These are phyloP conservation scores for Arabidopsis lyrata DNA, from an alignment of 441 rosid genomes.

Conservation along the genomic window DNA sequence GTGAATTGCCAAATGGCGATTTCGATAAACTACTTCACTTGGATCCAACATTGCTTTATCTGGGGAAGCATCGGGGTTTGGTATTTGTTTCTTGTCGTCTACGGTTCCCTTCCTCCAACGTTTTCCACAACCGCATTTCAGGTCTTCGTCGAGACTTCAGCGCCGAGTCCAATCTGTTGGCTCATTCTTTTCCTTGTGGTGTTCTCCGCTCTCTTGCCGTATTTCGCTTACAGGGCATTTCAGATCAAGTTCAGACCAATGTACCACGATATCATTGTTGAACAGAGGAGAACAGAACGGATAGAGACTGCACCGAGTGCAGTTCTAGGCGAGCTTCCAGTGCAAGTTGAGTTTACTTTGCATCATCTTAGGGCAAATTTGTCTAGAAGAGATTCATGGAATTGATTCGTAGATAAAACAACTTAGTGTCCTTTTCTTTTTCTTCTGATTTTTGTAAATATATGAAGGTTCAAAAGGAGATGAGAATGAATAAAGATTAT, in stretches of 20 bases:
- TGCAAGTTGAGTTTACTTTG: constrained; percentile 51
- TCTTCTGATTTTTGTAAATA: constrained; percentile 24
- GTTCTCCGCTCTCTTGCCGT: constrained; percentile 74
- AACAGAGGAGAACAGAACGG: constrained; percentile 42
- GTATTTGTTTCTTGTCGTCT: constrained; percentile 74
- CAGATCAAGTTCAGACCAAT: constrained; percentile 83
- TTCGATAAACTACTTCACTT: constrained; percentile 90
- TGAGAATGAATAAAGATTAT: neutral
- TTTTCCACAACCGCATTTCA: constrained; percentile 76
- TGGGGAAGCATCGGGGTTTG: constrained; percentile 92
- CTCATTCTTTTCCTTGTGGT: constrained; percentile 63
- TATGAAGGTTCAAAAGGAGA: neutral
- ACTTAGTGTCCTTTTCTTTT: neutral
- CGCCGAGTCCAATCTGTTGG: constrained; percentile 72
- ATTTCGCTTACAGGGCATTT: constrained; percentile 72
- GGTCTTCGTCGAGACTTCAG: constrained; percentile 77
- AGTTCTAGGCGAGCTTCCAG: constrained; percentile 48
- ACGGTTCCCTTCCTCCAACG: constrained; percentile 66
- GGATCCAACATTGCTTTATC: constrained; percentile 90
- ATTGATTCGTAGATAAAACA: constrained; percentile 14
- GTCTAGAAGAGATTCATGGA: constrained; percentile 48
- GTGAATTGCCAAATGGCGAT: constrained; percentile 93
- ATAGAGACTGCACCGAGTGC: constrained; percentile 33
- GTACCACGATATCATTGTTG: constrained; percentile 75
- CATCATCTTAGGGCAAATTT: constrained; percentile 51